Evolutionary conservation across 208 protist species (phyloP), one percentile per base, ranked within the genome.

Genomic region (Wallacemonas collosoma): DNA sequence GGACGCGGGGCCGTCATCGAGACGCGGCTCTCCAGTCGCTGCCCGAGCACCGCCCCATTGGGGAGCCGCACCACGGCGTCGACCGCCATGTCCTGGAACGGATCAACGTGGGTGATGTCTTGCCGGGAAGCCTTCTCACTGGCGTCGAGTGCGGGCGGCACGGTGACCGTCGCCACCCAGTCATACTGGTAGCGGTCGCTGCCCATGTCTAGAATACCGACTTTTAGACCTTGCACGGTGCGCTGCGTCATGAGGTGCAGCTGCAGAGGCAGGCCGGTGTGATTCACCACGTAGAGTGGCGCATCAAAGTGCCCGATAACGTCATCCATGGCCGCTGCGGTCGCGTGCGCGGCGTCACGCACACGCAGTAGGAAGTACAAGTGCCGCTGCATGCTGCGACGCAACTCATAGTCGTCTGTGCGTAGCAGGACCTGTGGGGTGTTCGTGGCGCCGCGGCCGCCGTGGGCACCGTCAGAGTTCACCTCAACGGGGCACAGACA

Each of bases 31-130:
- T 48, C 55, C 2, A 45, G 5, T 9, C 48, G 38, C 35, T 66
- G 58, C 54, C 76, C 73, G 6, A 93, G 56, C 35, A 66, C 7
- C 17, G 68, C 75, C 0, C 86, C 88, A 63, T 89, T 92, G n/a
- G 83, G 75, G 74, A 92, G 86, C 36, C 65, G 39, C 55, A 90
- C 68, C 8, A 79, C 60, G 1, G 92, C 71, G 35, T 88, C 75
- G 1, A 93, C 71, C 57, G 75, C 91, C 41, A 91, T 73, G 57
- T 92, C 83, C 15, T 83, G 74, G 38, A 91, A 71, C 4, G 88
- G 90, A 72, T 89, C 86, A 38, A 93, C 73, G 65, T 93, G 79
- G 3, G 83, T 88, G 7, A 86, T 80, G 9, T 73, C 75, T 71
- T 81, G 84, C 35, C 68, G 54, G 26, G 41, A 65, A 14, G 8